These are phyloP conservation scores for Schwanniomyces vanrijiae DNA, from an alignment of 805 yeast species.

Conservation along the genomic window DNA sequence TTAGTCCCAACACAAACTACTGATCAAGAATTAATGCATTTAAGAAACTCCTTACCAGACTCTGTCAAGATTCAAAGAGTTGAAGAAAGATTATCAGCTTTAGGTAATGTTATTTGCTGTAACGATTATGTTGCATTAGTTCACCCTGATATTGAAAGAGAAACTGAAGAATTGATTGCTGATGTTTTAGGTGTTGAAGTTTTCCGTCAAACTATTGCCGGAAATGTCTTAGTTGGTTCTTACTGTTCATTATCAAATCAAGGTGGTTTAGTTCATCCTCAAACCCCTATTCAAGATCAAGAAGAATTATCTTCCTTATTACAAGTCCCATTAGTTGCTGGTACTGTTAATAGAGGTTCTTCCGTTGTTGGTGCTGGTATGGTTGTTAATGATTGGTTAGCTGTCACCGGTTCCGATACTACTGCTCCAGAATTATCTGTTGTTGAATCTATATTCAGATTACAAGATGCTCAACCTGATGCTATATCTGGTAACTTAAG, in stretches of 20 bases:
- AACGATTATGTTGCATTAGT: slow-evolving; percentile 98
- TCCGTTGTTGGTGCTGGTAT: slow-evolving; percentile 98
- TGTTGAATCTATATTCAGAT: slow-evolving; percentile 91
- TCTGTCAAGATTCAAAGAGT: slow-evolving; percentile 94
- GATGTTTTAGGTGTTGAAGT: slow-evolving; percentile 99
- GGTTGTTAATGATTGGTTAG: slow-evolving; percentile 98
- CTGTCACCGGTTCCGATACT: slow-evolving; percentile 95
- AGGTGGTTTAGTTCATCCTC: slow-evolving; percentile 98
- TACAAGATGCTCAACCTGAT: slow-evolving; percentile 89
- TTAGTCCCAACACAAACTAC: slow-evolving; percentile 97
- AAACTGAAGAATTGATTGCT: slow-evolving; percentile 96
- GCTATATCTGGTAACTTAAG: slow-evolving; percentile 81
- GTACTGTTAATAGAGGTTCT: slow-evolving; percentile 97
- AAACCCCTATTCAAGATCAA: slow-evolving; percentile 95
- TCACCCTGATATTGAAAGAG: slow-evolving; percentile 99
- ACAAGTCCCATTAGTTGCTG: slow-evolving; percentile 98
- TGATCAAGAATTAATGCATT: slow-evolving; percentile 96
- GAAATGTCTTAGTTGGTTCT: slow-evolving; percentile 95
- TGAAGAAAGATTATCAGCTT: slow-evolving; percentile 94
- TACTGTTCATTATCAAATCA: slow-evolving; percentile 94
- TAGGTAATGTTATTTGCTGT: slow-evolving; percentile 97
- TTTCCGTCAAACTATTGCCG: slow-evolving; percentile 98
- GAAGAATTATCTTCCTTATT: slow-evolving; percentile 93
- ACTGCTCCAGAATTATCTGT: slow-evolving; percentile 98
- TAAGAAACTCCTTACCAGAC: slow-evolving; percentile 95